phyloP scores from a whole-genome alignment of 2,329 filamentous ascomycete species.

The Cytospora schulzeri region DNA sequence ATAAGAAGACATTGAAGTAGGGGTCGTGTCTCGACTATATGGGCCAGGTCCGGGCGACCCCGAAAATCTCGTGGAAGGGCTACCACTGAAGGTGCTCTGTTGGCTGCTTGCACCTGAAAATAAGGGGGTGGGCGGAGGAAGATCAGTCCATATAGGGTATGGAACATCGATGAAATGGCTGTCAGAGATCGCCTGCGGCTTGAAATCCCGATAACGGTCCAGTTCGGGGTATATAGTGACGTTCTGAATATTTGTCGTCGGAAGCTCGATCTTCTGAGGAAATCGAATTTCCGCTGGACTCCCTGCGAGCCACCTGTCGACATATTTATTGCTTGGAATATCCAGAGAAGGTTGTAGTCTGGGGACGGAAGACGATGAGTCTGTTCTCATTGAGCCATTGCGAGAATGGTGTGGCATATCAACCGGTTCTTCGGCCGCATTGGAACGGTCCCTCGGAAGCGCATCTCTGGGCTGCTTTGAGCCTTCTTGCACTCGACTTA shows the following conservation, averaged over 20 bases:
- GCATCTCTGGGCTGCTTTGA: slow-evolving; percentile 44
- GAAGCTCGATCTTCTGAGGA: slow-evolving; percentile 46
- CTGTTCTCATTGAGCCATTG: slow-evolving; percentile 41
- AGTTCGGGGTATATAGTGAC: slow-evolving; percentile 61
- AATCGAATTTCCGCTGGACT: slow-evolving; percentile 48
- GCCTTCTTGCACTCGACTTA: slow-evolving; percentile 39
- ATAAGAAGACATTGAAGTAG: slow-evolving; percentile 75
- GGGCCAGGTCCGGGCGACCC: slow-evolving; percentile 69
- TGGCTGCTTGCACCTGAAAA: slow-evolving; percentile 62
- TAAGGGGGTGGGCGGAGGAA: slow-evolving; percentile 68
- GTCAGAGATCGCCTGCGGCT: slow-evolving; percentile 41
- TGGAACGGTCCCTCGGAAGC: slow-evolving; percentile 54
- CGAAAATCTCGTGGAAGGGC: slow-evolving; percentile 75
- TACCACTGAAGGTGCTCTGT: slow-evolving; percentile 63
- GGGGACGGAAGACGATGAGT: slow-evolving; percentile 47
- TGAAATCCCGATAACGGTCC: slow-evolving; percentile 59
- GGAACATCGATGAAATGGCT: slow-evolving; percentile 49
- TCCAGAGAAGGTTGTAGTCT: slow-evolving; percentile 43
- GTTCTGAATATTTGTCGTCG: slow-evolving; percentile 42
- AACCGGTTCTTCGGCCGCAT: slow-evolving; percentile 43
- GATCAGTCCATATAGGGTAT: slow-evolving; percentile 61
- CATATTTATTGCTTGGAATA: slow-evolving; percentile 37
- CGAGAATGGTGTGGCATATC: slow-evolving; percentile 39
- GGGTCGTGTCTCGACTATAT: slow-evolving; percentile 77
- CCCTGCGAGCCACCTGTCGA: slow-evolving; percentile 46